Conservation (phyloP, 2,329 filamentous ascomycete species). For the Talaromyces sp. region DNA sequence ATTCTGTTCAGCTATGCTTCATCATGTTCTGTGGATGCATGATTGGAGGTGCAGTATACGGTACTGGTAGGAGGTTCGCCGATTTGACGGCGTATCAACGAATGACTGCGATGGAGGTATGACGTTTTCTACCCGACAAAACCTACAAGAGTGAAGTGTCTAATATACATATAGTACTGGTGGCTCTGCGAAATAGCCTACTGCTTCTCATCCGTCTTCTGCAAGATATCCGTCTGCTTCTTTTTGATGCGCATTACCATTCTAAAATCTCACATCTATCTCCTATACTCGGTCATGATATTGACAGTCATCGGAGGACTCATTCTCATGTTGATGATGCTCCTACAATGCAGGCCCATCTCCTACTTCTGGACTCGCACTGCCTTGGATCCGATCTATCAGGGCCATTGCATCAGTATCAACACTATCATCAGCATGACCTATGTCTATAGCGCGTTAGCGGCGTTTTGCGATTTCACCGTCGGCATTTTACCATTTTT, state of each 20-base stretch:
- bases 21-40: conserved; percentile 36
- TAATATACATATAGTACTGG: conserved; percentile 38
- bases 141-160: neutral
- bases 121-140: conserved; percentile 7
- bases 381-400: conserved; percentile 21
- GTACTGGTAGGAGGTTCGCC: conserved; percentile 27
- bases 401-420: conserved; percentile 40
- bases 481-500: conserved; percentile 53
- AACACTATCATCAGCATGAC: conserved; percentile 49
- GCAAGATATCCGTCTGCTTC: conserved; percentile 53
- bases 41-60: conserved; percentile 33
- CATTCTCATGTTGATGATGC: conserved; percentile 50
- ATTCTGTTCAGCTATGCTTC: conserved; percentile 26
- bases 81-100: conserved; percentile 22
- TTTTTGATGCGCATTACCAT: conserved; percentile 54
- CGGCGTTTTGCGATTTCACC: conserved; percentile 50
- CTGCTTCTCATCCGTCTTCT: conserved; percentile 45
- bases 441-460: conserved; percentile 45
- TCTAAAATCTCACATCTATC: conserved; percentile 43
- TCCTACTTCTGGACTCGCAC: conserved; percentile 49
- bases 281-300: conserved; percentile 48
- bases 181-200: conserved; percentile 58
- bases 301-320: conserved; percentile 45
- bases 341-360: conserved; percentile 54
- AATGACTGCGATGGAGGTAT: conserved; percentile 34